Evolutionary conservation across 2,329 filamentous ascomycete species (phyloP), one percentile per base, ranked within the genome.

Genomic region (Cladosporium phlei): DNA sequence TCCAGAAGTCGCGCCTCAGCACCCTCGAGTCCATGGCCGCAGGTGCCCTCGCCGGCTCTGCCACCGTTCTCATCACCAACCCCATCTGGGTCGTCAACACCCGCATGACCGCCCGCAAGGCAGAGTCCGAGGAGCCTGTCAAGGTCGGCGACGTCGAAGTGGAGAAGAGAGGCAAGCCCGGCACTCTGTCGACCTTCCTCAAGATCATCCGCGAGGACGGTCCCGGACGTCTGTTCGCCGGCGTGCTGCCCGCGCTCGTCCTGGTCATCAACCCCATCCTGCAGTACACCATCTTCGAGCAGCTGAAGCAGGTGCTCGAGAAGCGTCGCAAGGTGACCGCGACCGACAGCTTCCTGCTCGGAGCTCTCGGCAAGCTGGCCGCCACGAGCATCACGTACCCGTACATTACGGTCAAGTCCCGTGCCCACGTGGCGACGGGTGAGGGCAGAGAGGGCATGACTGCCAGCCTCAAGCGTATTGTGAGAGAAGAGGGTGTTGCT

Each of bases 51-150:
- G 93, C 93, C 30, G 93, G 93, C 10, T 90, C 85, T 55, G 91
- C 91, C 10, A 98, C 93, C 14, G 93, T 98, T 55, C 77, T 98
- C 62, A 77, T 96, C 62, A 98, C 93, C 51, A 98, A 98, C 74
- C 93, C 93, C 37, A 98, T 98, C 70, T 98, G 93, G 93, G 93
- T 98, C 42, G 77, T 98, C 67, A 98, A 98, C 76, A 98, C 93
- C 46, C 86, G 93, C 63, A 94, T 98, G 85, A 98, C 93, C 17
- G 91, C 93, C 39, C 82, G 88, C 60, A 85, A 86, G 70, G 79
- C 80, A n/a, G 72, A 75, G 38, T 66, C 67, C 19, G 59, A 64
- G 10, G 66, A 70, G 39, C 66, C 65, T 12, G 49, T 55, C 9
- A 54, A 56, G 25, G 60, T 65, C 20, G 64, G 69, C 52, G 66